Evolutionary conservation across 2,329 filamentous ascomycete genomes (phyloP).

Genomic region (Alternaria brassicae): DNA sequence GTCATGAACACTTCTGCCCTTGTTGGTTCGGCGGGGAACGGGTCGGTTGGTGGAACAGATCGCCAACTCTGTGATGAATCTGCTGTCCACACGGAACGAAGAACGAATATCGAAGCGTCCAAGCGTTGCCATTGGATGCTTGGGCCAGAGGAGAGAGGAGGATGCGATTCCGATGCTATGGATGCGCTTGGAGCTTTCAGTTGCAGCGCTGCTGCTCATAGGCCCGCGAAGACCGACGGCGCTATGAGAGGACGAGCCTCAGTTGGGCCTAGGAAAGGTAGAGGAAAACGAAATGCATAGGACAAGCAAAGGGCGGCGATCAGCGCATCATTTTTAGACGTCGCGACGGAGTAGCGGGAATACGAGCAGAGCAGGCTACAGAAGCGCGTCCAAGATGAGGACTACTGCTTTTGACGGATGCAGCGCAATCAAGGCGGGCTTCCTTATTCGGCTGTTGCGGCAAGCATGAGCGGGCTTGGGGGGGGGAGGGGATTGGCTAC

Average conservation of each 20-base stretch:
- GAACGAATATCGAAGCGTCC: constrained; percentile 12
- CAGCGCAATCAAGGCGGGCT: constrained; percentile 36
- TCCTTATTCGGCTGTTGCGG: constrained; percentile 47
- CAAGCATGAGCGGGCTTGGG: constrained; percentile 38
- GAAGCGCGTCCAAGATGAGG: neutral
- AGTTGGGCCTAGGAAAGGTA: constrained; percentile 16
- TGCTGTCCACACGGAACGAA: constrained; percentile 26
- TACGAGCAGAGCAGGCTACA: constrained; percentile 26
- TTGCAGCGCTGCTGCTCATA: constrained; percentile 17
- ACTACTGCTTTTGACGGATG: constrained; percentile 23
- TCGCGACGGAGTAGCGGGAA: constrained; percentile 25
- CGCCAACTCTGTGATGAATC: constrained; percentile 28
- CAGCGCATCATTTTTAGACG: constrained; percentile 23
- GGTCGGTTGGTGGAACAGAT: constrained; percentile 48
- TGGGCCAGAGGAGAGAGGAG: constrained; percentile 27
- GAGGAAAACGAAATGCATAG: constrained; percentile 32
- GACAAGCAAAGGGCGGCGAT: constrained; percentile 33
- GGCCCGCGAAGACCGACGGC: constrained; percentile 12
- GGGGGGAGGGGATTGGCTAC: constrained; percentile 18
- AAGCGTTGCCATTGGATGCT: constrained; percentile 24
- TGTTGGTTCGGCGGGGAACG: constrained; percentile 42
- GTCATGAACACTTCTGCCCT: constrained; percentile 29
- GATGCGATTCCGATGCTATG: constrained; percentile 32
- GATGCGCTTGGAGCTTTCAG: constrained; percentile 24
- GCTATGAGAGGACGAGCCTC: constrained; percentile 20